Conservation (phyloP, 78 protist species). For the Dictyostelium purpureum region DNA sequence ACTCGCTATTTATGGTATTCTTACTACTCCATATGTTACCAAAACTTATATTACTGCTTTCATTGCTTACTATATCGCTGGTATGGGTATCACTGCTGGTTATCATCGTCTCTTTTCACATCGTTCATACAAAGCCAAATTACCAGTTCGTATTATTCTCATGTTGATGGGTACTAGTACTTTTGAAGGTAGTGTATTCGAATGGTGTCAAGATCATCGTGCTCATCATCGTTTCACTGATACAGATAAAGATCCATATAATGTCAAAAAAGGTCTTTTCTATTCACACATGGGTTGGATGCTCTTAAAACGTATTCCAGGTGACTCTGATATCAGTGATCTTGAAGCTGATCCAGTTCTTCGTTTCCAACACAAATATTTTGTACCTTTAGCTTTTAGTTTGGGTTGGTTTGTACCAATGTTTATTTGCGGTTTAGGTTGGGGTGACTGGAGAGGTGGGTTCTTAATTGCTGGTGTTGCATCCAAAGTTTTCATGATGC, state of each 20-base stretch:
- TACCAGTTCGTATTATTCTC: conserved; percentile 40
- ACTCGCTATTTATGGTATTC: conserved; percentile 50
- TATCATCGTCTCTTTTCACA: conserved; percentile 87
- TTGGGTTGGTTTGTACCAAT: conserved; percentile 77
- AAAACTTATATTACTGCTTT: conserved; percentile 58
- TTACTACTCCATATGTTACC: conserved; percentile 26
- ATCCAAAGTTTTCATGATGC: conserved; percentile 82
- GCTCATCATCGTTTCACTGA: conserved; percentile 94
- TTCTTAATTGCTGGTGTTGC: conserved; percentile 82
- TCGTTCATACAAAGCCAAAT: conserved; percentile 61
- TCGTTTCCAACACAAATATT: conserved; percentile 84
- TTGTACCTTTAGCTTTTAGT: conserved; percentile 53
- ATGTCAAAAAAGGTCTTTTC: conserved; percentile 77
- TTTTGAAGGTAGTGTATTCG: conserved; percentile 79
- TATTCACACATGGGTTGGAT: conserved; percentile 94
- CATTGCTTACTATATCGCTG: conserved; percentile 70
- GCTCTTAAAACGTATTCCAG: conserved; percentile 81
- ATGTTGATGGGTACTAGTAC: conserved; percentile 82
- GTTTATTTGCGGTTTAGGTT: conserved; percentile 68
- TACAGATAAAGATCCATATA: conserved; percentile 91
- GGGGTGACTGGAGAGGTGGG: conserved; percentile 89
- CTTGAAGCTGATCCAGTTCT: conserved; percentile 58
- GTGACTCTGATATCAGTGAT: conserved; percentile 79
- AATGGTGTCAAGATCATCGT: conserved; percentile 91
- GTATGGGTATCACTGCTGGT: conserved; percentile 89